Evolutionary conservation across 345 rosid genomes (phyloP).

Genomic region (Populus simonii): DNA sequence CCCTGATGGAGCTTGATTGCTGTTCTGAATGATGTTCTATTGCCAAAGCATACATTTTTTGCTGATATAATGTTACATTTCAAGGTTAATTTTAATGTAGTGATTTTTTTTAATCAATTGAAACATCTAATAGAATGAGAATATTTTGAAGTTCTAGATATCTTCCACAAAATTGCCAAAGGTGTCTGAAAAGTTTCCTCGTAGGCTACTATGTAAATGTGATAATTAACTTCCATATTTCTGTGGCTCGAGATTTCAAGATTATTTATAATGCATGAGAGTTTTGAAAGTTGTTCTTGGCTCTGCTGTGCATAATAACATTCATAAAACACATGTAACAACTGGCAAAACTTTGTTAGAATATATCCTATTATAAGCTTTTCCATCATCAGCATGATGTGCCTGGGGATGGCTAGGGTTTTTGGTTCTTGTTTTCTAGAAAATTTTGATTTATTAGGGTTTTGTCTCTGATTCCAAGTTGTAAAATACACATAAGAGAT

Average conservation of each 20-base stretch:
- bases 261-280: not conserved
- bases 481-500: not conserved
- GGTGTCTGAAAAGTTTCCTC: not conserved
- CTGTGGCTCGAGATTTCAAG: not conserved
- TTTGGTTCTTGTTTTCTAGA: not conserved
- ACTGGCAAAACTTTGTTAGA: not conserved
- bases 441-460: not conserved
- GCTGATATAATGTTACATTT: not conserved
- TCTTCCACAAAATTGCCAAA: not conserved
- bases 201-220: not conserved
- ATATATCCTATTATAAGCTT: not conserved
- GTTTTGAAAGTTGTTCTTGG: not conserved
- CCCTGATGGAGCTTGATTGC: not conserved
- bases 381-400: not conserved
- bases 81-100: not conserved
- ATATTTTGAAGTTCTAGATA: not conserved
- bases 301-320: not conserved
- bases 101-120: not conserved
- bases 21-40: not conserved
- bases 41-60: not conserved
- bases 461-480: not conserved
- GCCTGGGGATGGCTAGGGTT: not conserved
- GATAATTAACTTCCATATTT: not conserved
- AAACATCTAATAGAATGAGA: not conserved
- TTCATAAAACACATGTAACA: not conserved